Base-by-base conservation (phyloP, 2,329 filamentous ascomycete genomes). In the Ophiocordyceps australis region DNA sequence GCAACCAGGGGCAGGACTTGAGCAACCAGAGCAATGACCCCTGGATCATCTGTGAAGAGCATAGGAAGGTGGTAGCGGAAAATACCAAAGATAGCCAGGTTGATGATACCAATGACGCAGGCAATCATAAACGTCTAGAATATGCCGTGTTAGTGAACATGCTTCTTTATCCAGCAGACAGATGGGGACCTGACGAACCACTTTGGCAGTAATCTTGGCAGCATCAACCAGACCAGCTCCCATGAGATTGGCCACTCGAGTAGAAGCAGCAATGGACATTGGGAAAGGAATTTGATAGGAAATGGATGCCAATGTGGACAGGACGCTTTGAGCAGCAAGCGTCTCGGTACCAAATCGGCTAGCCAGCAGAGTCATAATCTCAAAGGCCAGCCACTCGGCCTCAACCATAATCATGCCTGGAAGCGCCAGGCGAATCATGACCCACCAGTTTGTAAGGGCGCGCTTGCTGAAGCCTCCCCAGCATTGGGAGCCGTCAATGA, bases 231-330 rank as follows among this genome's bases (percentile, higher is more conserved):
- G 62, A 1, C 74, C 76, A 1, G 86, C 85, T 7, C 86, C 89
- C 33, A 95, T 91, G 18, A 95, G 56, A 39, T 94, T 95, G 12
- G 85, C 86, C 10, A 94, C 71, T 1, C 86, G 74, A 0, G 86
- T 95, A 9, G 77, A 86, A 1, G 77, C 72, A 3, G 86, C 85
- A 30, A 95, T 86, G 17, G 76, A 80, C 32, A 94, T 67, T 0
- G 86, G 80, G 54, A 95, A 95, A 0, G 86, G 83, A 25, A 95
- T 74, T 48, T 93, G 82, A 55, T 83, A 95, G 0, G 79, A 81
- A 14, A 92, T 69, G 8, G 74, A 70, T 0, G 75, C 72, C 23
- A 93, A 59, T 0, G 78, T 89, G 14, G 75, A 67, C 3, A 95
- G 57, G 10, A 94, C 74, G 18, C 78, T 85, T 49, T 98, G 85